Evolutionary conservation across 2,329 filamentous ascomycete species (phyloP).

Genomic region (Exophiala sideris): DNA sequence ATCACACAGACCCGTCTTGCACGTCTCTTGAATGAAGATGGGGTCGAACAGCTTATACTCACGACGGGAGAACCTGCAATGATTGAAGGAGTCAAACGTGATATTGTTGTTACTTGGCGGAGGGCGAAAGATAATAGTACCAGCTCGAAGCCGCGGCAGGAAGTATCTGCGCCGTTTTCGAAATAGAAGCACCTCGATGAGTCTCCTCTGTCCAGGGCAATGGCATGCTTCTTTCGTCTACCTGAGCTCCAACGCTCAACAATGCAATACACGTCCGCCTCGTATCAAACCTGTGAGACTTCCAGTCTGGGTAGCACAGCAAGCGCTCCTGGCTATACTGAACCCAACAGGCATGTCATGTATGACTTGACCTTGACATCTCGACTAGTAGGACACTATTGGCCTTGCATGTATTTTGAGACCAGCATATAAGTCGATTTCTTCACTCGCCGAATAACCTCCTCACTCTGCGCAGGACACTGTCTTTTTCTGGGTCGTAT

Average conservation of each 20-base stretch:
- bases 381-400: too few species aligned
- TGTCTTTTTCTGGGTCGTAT: conserved; percentile 98
- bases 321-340: too few species aligned
- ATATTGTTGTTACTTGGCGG: neutral
- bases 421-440: neutral
- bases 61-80: too few species aligned
- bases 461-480: conserved; percentile 82
- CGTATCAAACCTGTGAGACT: too few species aligned
- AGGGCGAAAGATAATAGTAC: neutral
- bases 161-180: neutral
- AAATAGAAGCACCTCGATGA: neutral
- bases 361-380: too few species aligned
- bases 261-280: too few species aligned
- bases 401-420: too few species aligned
- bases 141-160: neutral
- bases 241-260: too few species aligned
- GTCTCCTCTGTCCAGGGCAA: too few species aligned
- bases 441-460: conserved; percentile 61
- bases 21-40: neutral
- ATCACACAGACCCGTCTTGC: neutral
- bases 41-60: neutral
- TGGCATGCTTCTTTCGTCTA: too few species aligned
- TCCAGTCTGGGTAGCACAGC: too few species aligned
- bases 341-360: too few species aligned
- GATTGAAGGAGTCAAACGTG: neutral